Evolutionary conservation across 2,329 filamentous ascomycete species (phyloP).

Genomic region (Epichloe scottii): DNA sequence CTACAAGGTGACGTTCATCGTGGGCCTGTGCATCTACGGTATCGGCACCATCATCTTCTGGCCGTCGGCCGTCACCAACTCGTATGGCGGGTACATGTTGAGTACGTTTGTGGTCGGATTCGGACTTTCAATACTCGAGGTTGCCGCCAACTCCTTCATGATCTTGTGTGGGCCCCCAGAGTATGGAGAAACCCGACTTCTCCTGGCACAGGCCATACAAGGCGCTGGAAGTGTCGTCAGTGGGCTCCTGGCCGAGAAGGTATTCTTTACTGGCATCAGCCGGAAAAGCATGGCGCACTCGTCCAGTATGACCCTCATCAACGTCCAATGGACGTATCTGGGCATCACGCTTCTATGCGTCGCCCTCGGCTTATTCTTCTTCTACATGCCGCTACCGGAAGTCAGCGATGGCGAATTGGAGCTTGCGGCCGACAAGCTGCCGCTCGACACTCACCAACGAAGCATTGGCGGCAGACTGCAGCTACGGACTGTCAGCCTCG

Average conservation of each 20-base stretch:
- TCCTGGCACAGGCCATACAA: slow-evolving; percentile 65
- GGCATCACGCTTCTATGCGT: slow-evolving; percentile 66
- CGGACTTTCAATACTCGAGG: slow-evolving; percentile 65
- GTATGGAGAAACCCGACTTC: slow-evolving; percentile 62
- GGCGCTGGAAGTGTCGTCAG: slow-evolving; percentile 63
- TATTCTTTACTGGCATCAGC: slow-evolving; percentile 55
- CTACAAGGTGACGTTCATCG: slow-evolving; percentile 70
- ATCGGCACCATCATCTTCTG: slow-evolving; percentile 75
- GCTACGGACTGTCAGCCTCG: slow-evolving; percentile 44
- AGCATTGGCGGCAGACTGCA: slow-evolving; percentile 37
- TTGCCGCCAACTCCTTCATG: slow-evolving; percentile 65
- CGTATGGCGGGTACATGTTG: slow-evolving; percentile 67
- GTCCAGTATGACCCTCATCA: slow-evolving; percentile 41
- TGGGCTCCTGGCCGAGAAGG: slow-evolving; percentile 57
- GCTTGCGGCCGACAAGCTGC: slow-evolving; percentile 32
- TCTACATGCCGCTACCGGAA: slow-evolving; percentile 54
- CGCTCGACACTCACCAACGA: slow-evolving; percentile 36
- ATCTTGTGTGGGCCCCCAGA: slow-evolving; percentile 59
- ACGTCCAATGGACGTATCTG: slow-evolving; percentile 80
- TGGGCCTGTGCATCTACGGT: slow-evolving; percentile 63
- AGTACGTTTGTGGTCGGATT: slow-evolving; percentile 64
- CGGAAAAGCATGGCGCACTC: slow-evolving; percentile 12
- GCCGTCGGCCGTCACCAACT: slow-evolving; percentile 63
- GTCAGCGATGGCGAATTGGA: slow-evolving; percentile 44
- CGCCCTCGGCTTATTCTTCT: slow-evolving; percentile 54